Percentiles rank a stretch among this genome's conserved stretches.
These are phyloP conservation scores for Iberis pinnata DNA, from an alignment of 345 rosid species.

Conservation along the genomic window DNA sequence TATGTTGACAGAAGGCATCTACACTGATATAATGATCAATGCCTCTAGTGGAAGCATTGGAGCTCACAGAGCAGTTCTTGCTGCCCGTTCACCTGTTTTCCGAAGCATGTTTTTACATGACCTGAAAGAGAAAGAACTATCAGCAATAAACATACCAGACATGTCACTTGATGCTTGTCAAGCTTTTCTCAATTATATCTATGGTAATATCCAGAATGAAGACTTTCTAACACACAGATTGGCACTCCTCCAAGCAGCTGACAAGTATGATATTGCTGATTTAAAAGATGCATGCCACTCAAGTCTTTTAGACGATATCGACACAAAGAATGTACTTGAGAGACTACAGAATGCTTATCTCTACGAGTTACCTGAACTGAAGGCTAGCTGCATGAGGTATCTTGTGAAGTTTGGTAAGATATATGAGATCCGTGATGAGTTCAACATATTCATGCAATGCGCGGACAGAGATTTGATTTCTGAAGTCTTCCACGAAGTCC, in stretches of 20 bases:
- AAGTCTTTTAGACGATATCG: slow-evolving; percentile 79
- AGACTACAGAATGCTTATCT: slow-evolving; percentile 77
- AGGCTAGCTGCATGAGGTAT: slow-evolving; percentile 69
- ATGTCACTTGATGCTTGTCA: slow-evolving; percentile 78
- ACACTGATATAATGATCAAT: slow-evolving; percentile 65
- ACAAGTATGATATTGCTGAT: slow-evolving; percentile 72
- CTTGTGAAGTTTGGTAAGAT: slow-evolving; percentile 94
- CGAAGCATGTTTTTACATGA: slow-evolving; percentile 74
- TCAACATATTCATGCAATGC: slow-evolving; percentile 56
- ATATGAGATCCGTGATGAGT: slow-evolving; percentile 76
- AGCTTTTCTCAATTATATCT: slow-evolving; percentile 68
- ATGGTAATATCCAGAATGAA: slow-evolving; percentile 62
- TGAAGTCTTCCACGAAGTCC: slow-evolving; percentile 80
- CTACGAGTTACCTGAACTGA: slow-evolving; percentile 60
- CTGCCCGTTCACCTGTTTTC: slow-evolving; percentile 90
- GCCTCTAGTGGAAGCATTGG: slow-evolving; percentile 76
- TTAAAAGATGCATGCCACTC: slow-evolving; percentile 79
- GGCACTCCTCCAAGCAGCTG: slow-evolving; percentile 73
- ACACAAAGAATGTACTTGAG: slow-evolving; percentile 69
- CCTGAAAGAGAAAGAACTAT: slow-evolving; percentile 85
- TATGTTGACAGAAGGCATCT: slow-evolving; percentile 81
- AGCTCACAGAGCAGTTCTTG: slow-evolving; percentile 86
- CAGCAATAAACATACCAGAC: slow-evolving; percentile 64
- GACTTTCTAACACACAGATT: slow-evolving; percentile 70
- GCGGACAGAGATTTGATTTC: slow-evolving; percentile 79